These are phyloP conservation scores for Barbarea vulgaris DNA, from an alignment of 345 rosid genomes.

Conservation along the genomic window DNA sequence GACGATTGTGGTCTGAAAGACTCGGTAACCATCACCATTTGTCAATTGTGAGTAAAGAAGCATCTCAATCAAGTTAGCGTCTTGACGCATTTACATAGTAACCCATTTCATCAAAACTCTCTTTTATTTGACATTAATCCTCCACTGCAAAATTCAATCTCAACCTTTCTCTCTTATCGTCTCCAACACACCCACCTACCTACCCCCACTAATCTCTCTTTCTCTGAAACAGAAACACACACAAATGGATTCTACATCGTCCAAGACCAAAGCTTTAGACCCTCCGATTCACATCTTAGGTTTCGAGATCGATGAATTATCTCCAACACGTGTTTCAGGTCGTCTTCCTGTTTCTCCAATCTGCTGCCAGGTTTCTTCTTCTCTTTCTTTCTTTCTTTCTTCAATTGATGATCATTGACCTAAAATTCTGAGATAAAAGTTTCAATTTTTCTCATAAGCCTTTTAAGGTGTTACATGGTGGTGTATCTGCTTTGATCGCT, in stretches of 20 bases:
- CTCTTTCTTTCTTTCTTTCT: background rate
- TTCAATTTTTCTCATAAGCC: constrained; percentile 49
- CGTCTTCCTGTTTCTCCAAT: constrained; percentile 59
- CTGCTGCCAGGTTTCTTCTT: constrained; percentile 59
- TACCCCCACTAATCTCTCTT: background rate
- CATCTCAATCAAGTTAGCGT: background rate
- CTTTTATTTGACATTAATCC: background rate
- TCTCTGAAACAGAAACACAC: constrained; percentile 13
- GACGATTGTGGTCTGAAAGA: background rate
- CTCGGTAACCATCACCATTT: background rate
- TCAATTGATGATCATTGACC: background rate
- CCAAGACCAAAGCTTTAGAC: constrained; percentile 52
- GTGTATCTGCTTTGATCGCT: constrained; percentile 87
- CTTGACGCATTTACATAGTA: background rate
- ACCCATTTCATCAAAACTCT: background rate
- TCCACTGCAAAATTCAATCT: background rate
- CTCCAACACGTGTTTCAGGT: constrained; percentile 62
- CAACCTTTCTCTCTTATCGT: constrained; percentile 13
- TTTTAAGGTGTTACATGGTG: constrained; percentile 94
- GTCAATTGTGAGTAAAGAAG: no score
- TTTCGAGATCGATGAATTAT: constrained; percentile 58
- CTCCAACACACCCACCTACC: background rate
- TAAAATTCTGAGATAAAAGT: background rate
- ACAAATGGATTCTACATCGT: constrained; percentile 35
- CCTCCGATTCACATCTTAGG: constrained; percentile 53